Conservation (phyloP, 768 basidiomycete genomes). For the Mycena filopes region DNA sequence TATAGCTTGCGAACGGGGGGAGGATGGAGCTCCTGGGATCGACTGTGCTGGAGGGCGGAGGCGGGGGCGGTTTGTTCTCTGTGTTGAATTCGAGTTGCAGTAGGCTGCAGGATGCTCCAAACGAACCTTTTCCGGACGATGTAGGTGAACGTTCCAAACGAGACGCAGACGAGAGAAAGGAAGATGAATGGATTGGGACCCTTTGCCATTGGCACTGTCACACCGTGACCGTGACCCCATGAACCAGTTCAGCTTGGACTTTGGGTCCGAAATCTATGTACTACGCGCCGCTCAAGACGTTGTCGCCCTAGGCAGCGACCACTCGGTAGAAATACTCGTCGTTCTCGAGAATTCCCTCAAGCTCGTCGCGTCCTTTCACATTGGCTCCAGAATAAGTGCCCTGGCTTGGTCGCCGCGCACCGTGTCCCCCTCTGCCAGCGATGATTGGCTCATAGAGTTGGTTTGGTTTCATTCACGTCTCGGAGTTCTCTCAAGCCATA, state of each 20-base stretch:
- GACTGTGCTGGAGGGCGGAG: conserved; percentile 63
- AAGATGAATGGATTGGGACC: conserved; percentile 75
- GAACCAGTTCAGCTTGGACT: conserved; percentile 50
- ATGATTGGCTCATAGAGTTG: conserved; percentile 80
- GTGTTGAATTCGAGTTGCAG: conserved; percentile 46
- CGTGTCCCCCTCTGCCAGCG: conserved; percentile 70
- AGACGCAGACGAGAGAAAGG: conserved; percentile 62
- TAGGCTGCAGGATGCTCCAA: not conserved
- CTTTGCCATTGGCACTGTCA: conserved; percentile 36
- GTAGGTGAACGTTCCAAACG: conserved; percentile 67
- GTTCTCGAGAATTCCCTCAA: conserved; percentile 43
- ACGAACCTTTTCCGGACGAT: conserved; percentile 41
- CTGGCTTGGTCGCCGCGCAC: conserved; percentile 82
- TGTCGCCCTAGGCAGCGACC: conserved; percentile 77
- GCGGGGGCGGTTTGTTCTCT: conserved; percentile 70
- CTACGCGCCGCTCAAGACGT: conserved; percentile 77
- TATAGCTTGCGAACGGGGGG: conserved; percentile 57
- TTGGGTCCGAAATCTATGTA: conserved; percentile 69
- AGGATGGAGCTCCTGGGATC: conserved; percentile 49
- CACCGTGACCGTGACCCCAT: conserved; percentile 7
- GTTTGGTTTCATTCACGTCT: conserved; percentile 37
- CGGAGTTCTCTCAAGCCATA: conserved; percentile 10
- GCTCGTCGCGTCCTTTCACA: conserved; percentile 75
- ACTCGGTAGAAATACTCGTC: conserved; percentile 75
- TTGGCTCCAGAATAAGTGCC: conserved; percentile 77